Evolutionary conservation across 768 basidiomycete species (phyloP).

Genomic region (Lentinula boryana): DNA sequence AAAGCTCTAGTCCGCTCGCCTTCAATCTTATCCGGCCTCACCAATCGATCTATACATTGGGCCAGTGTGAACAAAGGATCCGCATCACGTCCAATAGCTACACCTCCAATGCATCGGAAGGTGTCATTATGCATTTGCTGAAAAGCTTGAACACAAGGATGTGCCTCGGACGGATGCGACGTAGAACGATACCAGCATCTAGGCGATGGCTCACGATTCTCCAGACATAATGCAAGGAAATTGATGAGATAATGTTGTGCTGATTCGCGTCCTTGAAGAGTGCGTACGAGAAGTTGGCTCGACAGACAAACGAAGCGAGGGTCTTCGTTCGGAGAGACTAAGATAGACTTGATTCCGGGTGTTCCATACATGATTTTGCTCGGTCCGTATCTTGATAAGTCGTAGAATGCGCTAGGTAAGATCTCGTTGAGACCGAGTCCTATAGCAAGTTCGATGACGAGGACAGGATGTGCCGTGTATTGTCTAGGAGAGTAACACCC

Average conservation of each 20-base stretch:
- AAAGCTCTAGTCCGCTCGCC: conserved; percentile 49
- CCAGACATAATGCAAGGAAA: conserved; percentile 55
- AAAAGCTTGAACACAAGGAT: conserved; percentile 59
- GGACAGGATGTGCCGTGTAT: conserved; percentile 58
- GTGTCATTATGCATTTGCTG: conserved; percentile 74
- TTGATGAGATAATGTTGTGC: conserved; percentile 56
- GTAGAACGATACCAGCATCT: background rate
- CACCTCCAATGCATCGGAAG: conserved; percentile 63
- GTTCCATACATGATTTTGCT: conserved; percentile 61
- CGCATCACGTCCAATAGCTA: conserved; percentile 66
- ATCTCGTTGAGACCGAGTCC: conserved; percentile 53
- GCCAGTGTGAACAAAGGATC: conserved; percentile 66
- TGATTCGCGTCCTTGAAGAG: conserved; percentile 58
- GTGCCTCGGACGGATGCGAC: conserved; percentile 15
- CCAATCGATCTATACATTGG: conserved; percentile 69
- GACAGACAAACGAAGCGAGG: background rate
- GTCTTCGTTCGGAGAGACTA: background rate
- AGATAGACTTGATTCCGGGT: conserved; percentile 9
- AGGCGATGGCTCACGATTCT: conserved; percentile 37
- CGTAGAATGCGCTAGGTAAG: conserved; percentile 70
- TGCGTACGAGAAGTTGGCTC: conserved; percentile 28
- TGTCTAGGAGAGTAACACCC: conserved; percentile 59
- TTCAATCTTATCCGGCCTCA: conserved; percentile 64
- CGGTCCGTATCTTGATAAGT: conserved; percentile 67
- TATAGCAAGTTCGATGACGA: conserved; percentile 63